These are phyloP conservation scores for Musa beccarii DNA, from an alignment of 176 grass and related monocot species.

Conservation along the genomic window DNA sequence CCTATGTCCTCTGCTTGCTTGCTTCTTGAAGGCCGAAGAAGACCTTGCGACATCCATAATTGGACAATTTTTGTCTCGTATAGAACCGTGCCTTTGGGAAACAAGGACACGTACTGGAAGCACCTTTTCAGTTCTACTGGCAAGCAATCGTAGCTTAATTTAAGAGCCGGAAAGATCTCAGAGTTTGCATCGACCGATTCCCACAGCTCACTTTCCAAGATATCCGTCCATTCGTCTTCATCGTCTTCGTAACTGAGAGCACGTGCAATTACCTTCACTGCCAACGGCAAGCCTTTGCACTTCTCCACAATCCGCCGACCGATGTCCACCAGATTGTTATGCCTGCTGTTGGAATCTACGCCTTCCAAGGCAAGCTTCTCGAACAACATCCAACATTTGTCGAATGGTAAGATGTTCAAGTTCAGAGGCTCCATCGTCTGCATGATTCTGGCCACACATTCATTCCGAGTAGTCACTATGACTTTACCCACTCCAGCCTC, in stretches of 20 bases:
- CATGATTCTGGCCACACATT: constrained; percentile 13
- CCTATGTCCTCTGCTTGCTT: constrained; percentile 14
- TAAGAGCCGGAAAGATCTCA: constrained; percentile 29
- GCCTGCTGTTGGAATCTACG: not conserved
- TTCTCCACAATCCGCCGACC: constrained; percentile 22
- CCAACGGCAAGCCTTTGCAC: constrained; percentile 27
- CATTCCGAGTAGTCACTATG: constrained; percentile 29
- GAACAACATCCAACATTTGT: constrained; percentile 12
- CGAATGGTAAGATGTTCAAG: constrained; percentile 19
- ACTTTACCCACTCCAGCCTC: constrained; percentile 9
- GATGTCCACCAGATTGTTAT: constrained; percentile 13
- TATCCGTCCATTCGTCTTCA: constrained; percentile 17
- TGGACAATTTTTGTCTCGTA: constrained; percentile 1
- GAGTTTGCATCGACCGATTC: constrained; percentile 4
- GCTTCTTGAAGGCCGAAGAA: constrained; percentile 6
- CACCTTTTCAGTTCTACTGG: constrained; percentile 24
- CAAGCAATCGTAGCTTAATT: constrained; percentile 32
- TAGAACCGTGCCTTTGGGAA: constrained; percentile 29
- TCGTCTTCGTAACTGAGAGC: constrained; percentile 15
- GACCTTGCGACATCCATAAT: constrained; percentile 34
- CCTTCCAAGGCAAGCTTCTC: constrained; percentile 3
- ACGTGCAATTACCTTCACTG: constrained; percentile 20
- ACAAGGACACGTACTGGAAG: constrained; percentile 27
- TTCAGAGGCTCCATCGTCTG: constrained; percentile 25
- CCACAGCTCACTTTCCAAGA: constrained; percentile 37